A percentile compares a stretch with the other conserved stretches of the same genome.
phyloP scores from a whole-genome alignment of 345 rosid species.

The Salix udensis region DNA sequence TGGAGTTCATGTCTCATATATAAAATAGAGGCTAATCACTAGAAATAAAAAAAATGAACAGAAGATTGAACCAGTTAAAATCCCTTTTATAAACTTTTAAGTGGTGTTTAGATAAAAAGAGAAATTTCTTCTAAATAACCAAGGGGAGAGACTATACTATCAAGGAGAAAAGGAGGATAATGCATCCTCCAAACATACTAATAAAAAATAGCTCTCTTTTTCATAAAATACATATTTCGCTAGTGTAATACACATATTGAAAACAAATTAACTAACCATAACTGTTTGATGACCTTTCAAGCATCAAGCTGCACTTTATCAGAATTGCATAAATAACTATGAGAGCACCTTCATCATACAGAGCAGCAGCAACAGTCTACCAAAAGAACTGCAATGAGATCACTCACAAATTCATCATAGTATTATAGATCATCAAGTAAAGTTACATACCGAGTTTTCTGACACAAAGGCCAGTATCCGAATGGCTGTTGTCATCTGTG shows the following conservation, averaged over 20 bases:
- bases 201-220: neutral
- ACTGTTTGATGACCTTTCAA: constrained; percentile 86
- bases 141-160: neutral
- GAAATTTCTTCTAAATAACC: too few species aligned
- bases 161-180: neutral
- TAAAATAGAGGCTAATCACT: neutral
- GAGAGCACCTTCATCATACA: constrained; percentile 87
- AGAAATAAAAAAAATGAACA: neutral
- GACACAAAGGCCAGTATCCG: constrained; percentile 81
- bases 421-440: neutral
- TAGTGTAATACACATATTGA: neutral
- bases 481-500: constrained; percentile 87
- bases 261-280: constrained; percentile 51
- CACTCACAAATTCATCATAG: neutral
- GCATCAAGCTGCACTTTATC: constrained; percentile 90
- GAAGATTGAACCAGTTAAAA: neutral
- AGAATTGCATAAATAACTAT: constrained; percentile 71
- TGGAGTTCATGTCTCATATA: neutral
- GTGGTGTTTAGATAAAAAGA: neutral
- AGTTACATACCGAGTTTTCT: constrained; percentile 68
- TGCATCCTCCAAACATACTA: neutral
- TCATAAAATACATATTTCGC: neutral
- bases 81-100: neutral
- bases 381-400: constrained; percentile 16
- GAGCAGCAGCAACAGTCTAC: constrained; percentile 79